Base-by-base conservation (phyloP, 257 asterid species). In the Schizonepeta tenuifolia region DNA sequence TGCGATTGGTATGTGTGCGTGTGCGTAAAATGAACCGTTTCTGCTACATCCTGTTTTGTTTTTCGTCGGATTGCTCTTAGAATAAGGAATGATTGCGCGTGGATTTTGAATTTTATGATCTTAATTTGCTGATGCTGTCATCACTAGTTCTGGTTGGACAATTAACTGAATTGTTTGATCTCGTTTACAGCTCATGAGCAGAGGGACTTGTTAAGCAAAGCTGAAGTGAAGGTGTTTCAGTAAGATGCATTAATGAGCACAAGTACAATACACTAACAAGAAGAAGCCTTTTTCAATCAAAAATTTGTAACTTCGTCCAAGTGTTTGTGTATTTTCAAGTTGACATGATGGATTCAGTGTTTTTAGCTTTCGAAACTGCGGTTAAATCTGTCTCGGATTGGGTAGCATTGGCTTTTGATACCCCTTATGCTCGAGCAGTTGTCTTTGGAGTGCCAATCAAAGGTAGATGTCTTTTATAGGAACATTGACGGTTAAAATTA, bases 401-500 rank as follows among this genome's bases (percentile, higher is more conserved):
- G 97, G 69, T 90, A 69, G 76, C 84, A 41, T 70, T 81, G 73
- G 84, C 85, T 65, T 75, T 80, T 49, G 96, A 89, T 69, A 86
- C 87, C 67, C 95, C 97, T n/a, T 90, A 80, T 67, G 82, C 96
- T 31, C 87, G 92, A 79, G 91, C 98, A 65, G 90, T 88, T 81
- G 83, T 93, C 60, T 93, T 93, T 75, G 98, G 98, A 43, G 96
- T 94, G 73, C 95, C 88, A 54, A 90, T 94, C 70, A 90, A 90
- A 82, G 99, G 98, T 90, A 72, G 56, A 33, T 78, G 33, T 41
- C 33, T 13, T 71, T 50, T 77, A 26, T 50, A 67, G 24, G 35
- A 67, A 64, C 31, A 15, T 47, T 18, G 61, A 1, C 24, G n/a
- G 65, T 18, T 38, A 17, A 64, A 28, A 3, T 28, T 31, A 1